Conservation (phyloP, 768 basidiomycete genomes). For the Agaricus blazei region DNA sequence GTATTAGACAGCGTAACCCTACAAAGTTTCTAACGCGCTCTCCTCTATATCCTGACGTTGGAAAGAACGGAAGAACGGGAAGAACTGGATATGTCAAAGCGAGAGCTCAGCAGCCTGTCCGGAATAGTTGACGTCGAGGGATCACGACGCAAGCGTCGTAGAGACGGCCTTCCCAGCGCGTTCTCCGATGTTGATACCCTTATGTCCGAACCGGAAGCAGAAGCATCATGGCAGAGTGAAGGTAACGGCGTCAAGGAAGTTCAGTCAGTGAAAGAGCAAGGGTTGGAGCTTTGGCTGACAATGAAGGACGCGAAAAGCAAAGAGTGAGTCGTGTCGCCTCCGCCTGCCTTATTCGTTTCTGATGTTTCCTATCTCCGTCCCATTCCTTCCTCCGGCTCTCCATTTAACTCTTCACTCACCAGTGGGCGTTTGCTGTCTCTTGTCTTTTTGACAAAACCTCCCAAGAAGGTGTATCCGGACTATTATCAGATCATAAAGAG, state of each 20-base stretch:
- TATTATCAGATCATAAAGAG: conserved; percentile 78
- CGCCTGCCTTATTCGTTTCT: conserved; percentile 36
- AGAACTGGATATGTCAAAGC: conserved; percentile 31
- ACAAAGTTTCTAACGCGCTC: background rate
- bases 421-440: conserved; percentile 62
- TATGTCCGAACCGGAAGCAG: conserved; percentile 27
- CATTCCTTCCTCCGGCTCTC: conserved; percentile 16
- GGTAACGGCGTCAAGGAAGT: conserved; percentile 20
- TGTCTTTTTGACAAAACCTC: conserved; percentile 66
- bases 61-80: background rate
- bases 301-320: conserved; percentile 82
- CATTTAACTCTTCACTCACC: conserved; percentile 16
- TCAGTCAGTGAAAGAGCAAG: conserved; percentile 54
- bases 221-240: conserved; percentile 15
- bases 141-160: conserved; percentile 40
- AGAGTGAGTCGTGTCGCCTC: conserved; percentile 68
- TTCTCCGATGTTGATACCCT: conserved; percentile 38
- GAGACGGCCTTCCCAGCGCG: conserved; percentile 25
- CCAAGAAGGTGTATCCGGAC: conserved; percentile 74
- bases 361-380: conserved; percentile 9
- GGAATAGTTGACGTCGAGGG: conserved; percentile 29
- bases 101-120: conserved; percentile 31
- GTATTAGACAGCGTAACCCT: conserved; percentile 4
- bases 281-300: conserved; percentile 68
- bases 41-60: background rate